phyloP scores from a whole-genome alignment of 2,329 filamentous ascomycete genomes.

The Fusarium falciforme region DNA sequence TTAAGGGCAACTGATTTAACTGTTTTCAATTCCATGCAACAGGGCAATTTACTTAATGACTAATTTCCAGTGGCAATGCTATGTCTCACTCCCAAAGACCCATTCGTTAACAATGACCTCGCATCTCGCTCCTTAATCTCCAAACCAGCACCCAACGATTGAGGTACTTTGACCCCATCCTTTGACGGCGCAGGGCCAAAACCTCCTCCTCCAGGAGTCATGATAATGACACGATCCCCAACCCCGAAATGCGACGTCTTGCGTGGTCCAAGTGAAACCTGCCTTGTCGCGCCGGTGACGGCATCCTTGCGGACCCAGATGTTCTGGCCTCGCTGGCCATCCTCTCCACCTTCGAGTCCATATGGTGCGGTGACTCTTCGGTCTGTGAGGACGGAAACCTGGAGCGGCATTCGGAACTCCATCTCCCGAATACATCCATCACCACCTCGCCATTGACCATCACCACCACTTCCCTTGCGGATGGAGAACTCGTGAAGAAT shows the following conservation, averaged over 20 bases:
- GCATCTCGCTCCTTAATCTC: conserved; percentile 17
- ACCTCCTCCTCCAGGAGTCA: conserved; percentile 44
- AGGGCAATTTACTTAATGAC: not conserved
- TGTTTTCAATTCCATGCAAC: not conserved
- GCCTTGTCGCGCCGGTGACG: conserved; percentile 45
- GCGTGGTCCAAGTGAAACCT: conserved; percentile 42
- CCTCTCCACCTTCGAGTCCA: conserved; percentile 77
- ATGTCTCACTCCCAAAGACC: conserved; percentile 32
- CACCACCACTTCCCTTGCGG: conserved; percentile 60
- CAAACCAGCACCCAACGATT: not conserved
- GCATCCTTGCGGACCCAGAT: conserved; percentile 66
- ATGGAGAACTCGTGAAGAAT: conserved; percentile 48
- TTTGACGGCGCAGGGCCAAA: conserved; percentile 22
- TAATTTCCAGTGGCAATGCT: conserved; percentile 35
- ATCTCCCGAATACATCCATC: conserved; percentile 84
- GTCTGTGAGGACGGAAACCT: conserved; percentile 83
- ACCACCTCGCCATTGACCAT: conserved; percentile 76
- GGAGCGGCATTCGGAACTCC: conserved; percentile 81
- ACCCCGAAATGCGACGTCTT: conserved; percentile 35
- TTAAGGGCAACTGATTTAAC: not conserved
- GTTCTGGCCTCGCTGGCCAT: conserved; percentile 76
- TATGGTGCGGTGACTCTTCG: conserved; percentile 81
- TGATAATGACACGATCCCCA: conserved; percentile 42
- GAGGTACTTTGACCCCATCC: not conserved
- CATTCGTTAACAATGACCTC: conserved; percentile 32